Conservation (phyloP, 192 early-diverging fungal genomes). For the Entomortierella parvispora region DNA sequence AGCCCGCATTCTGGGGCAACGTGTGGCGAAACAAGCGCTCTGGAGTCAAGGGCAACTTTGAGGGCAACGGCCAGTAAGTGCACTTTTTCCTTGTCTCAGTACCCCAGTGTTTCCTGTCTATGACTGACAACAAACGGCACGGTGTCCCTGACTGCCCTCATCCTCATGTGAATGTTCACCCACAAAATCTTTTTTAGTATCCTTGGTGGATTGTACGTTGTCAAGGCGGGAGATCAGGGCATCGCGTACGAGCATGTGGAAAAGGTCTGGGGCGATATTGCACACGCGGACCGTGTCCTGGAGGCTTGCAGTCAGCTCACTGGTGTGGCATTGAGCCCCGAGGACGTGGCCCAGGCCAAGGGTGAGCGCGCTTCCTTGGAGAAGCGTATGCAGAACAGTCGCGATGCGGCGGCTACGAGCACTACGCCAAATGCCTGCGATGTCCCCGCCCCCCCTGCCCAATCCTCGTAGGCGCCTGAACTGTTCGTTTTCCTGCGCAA, state of each 20-base stretch:
- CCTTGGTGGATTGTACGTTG: conserved; percentile 55
- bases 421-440: too few species aligned
- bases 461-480: too few species aligned
- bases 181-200: conserved; percentile 14
- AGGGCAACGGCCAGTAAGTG: conserved; percentile 52
- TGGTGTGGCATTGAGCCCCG: conserved; percentile 20
- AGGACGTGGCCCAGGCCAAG: conserved; percentile 11
- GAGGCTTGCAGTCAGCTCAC: conserved; percentile 31
- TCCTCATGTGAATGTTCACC: too few species aligned
- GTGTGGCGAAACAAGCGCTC: conserved; percentile 30
- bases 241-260: conserved; percentile 58
- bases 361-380: conserved; percentile 21
- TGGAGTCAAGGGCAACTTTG: conserved; percentile 55
- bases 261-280: conserved; percentile 57
- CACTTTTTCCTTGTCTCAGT: neutral
- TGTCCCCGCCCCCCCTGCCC: too few species aligned
- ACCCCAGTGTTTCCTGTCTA: neutral
- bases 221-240: conserved; percentile 30
- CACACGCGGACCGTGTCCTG: conserved; percentile 50
- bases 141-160: too few species aligned
- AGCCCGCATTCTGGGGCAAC: conserved; percentile 50
- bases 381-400: conserved; percentile 29
- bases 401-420: neutral
- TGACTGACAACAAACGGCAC: too few species aligned
- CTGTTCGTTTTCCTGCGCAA: too few species aligned